Evolutionary conservation across 208 protist genomes (phyloP), one percentile per base, ranked within the genome.

Genomic region (Lotmaria passim): DNA sequence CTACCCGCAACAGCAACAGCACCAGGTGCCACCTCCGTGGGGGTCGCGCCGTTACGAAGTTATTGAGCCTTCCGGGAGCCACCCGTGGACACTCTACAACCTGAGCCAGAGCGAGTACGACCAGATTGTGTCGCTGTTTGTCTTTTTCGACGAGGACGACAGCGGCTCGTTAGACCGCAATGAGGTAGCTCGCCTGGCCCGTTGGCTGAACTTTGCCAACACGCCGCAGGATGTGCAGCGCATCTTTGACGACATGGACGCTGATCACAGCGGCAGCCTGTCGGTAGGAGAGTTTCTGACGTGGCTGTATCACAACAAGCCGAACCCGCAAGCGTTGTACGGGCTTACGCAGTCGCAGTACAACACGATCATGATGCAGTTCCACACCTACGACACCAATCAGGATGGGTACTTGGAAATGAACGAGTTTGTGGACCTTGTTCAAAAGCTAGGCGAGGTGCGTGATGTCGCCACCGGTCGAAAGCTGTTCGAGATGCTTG

Each of bases 311-410:
- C 51, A 92, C 67, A 88, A 94, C 81, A 86, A 85, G 60, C 91
- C 91, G 1, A 81, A 93, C 60, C 87, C 91, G 26, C 53, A 83
- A 39, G 56, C 79, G 0, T 77, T 93, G 8, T 96, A 96, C 50
- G 88, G 85, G 3, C 71, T 94, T 7, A 86, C 81, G 19, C 88
- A 91, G 56, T 38, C 79, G 12, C 81, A 96, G 65, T 96, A 96
- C 81, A 90, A 93, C 65, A 87, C 83, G 19, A 80, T 94, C 31
- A 91, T 96, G 88, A 91, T 96, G 81, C 88, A 96, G 68, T 94
- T 94, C 55, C 88, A 79, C 65, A 58, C 53, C 23, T 93, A 91
- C 75, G 86, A 94, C 69, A 57, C 11, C 44, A 77, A 94, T 38
- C 79, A 91, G 43, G 83, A 93, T 59, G 91, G 91, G 6, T 58